Evolutionary conservation across 257 asterid species (phyloP).

Genomic region (Solanum ossicruentum): DNA sequence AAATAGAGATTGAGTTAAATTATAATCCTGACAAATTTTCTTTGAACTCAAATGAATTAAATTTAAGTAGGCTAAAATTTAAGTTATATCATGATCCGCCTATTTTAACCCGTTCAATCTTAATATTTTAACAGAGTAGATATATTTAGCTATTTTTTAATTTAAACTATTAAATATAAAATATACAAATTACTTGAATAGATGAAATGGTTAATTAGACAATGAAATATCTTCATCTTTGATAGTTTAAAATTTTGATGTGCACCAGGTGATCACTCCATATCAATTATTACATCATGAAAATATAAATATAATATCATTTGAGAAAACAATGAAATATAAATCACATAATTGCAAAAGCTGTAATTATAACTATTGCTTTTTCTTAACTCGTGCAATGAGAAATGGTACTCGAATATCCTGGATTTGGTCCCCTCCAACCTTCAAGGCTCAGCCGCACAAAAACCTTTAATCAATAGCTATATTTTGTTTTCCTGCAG

Average conservation of each 20-base stretch:
- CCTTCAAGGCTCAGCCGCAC: not conserved
- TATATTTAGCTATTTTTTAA: not conserved
- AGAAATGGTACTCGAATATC: not conserved
- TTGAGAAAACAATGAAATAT: not conserved
- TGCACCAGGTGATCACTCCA: not conserved
- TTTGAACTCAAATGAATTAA: too few relatives aligned
- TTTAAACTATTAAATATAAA: too few relatives aligned
- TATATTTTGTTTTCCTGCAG: not conserved
- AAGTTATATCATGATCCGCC: too few relatives aligned
- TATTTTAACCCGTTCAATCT: too few relatives aligned
- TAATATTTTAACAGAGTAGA: not conserved
- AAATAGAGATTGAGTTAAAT: too few relatives aligned
- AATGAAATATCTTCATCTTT: not conserved
- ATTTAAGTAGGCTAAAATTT: too few relatives aligned
- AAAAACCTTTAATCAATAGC: not conserved
- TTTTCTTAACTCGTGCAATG: not conserved
- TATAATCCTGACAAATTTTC: too few relatives aligned
- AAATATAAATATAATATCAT: not conserved
- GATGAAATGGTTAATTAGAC: not conserved
- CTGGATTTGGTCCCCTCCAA: not conserved
- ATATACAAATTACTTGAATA: not conserved
- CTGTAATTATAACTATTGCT: not conserved
- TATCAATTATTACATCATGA: not conserved
- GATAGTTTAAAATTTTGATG: not conserved
- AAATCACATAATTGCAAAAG: not conserved